Conservation (phyloP, 2,329 filamentous ascomycete genomes). For the Fusarium sp. region DNA sequence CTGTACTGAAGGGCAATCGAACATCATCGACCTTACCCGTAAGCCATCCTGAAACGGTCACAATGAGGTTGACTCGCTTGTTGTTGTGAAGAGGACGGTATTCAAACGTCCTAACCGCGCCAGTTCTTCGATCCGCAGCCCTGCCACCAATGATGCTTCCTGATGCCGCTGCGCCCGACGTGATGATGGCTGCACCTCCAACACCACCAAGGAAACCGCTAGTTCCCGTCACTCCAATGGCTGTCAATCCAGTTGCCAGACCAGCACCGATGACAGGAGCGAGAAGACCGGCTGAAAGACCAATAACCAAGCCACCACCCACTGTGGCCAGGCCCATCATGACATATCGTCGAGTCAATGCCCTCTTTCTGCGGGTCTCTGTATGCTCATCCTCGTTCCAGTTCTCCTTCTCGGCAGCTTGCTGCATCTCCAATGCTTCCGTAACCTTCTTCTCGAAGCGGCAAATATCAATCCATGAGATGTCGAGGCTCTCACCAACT, state of each 20-base stretch:
- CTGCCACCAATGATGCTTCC: slow-evolving; percentile 88
- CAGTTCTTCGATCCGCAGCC: slow-evolving; percentile 89
- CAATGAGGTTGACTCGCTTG: slow-evolving; percentile 94
- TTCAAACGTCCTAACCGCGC: slow-evolving; percentile 95
- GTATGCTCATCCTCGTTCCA: slow-evolving; percentile 98
- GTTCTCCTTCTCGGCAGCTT: slow-evolving; percentile 92
- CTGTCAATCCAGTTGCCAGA: slow-evolving; percentile 93
- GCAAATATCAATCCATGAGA: slow-evolving; percentile 94
- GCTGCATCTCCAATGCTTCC: slow-evolving; percentile 97
- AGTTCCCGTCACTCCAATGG: slow-evolving; percentile 92
- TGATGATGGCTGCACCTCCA: slow-evolving; percentile 94
- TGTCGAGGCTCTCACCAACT: slow-evolving; percentile 84
- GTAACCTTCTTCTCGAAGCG: slow-evolving; percentile 97
- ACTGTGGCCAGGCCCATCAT: slow-evolving; percentile 98
- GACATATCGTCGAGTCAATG: slow-evolving; percentile 86
- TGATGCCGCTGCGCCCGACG: slow-evolving; percentile 87
- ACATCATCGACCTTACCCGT: slow-evolving; percentile 98
- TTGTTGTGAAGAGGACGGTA: slow-evolving; percentile 98
- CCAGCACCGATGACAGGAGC: slow-evolving; percentile 96
- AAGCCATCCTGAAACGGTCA: slow-evolving; percentile 98
- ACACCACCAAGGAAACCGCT: slow-evolving; percentile 90
- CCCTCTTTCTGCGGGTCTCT: slow-evolving; percentile 85
- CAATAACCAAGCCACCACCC: slow-evolving; percentile 94
- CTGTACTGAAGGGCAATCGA: slow-evolving; percentile 93
- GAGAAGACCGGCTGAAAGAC: slow-evolving; percentile 90